A percentile compares a stretch with the other conserved stretches of the same genome.
These are phyloP conservation scores for Fomitopsis betulina DNA, from an alignment of 1,284 basidiomycete species.

Conservation along the genomic window DNA sequence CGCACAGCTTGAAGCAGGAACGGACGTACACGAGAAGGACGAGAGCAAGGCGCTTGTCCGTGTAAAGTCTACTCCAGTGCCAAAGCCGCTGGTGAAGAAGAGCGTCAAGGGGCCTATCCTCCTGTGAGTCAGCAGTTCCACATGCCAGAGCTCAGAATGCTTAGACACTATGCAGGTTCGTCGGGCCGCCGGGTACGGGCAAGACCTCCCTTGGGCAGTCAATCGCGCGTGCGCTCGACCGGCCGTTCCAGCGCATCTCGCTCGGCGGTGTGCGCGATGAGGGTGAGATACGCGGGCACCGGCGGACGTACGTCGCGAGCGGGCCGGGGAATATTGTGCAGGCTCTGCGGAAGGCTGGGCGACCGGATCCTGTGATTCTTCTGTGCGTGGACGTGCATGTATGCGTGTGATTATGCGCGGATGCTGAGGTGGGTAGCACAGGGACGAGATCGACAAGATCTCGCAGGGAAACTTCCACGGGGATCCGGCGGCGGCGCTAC, in stretches of 20 bases:
- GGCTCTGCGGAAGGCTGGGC: constrained; percentile 82
- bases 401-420: constrained; percentile 13
- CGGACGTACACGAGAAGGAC: not conserved
- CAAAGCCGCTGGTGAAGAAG: constrained; percentile 14
- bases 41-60: not conserved
- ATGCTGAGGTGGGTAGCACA: constrained; percentile 18
- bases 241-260: constrained; percentile 92
- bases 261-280: constrained; percentile 89
- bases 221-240: constrained; percentile 75
- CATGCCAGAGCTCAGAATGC: not conserved
- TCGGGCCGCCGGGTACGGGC: constrained; percentile 80
- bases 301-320: constrained; percentile 88
- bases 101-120: constrained; percentile 79
- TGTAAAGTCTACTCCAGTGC: not conserved
- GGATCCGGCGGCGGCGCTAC: constrained; percentile 81
- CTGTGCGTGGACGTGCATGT: constrained; percentile 47
- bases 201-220: constrained; percentile 87
- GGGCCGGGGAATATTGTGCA: constrained; percentile 87
- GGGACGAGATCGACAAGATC: constrained; percentile 87
- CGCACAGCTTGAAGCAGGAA: not conserved
- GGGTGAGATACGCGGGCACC: constrained; percentile 86
- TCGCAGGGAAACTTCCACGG: constrained; percentile 85
- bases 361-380: constrained; percentile 75
- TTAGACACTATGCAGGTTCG: constrained; percentile 44
- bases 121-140: constrained; percentile 40